phyloP scores from a whole-genome alignment of 2,329 filamentous ascomycete genomes.

The Grosmannia penicillata region DNA sequence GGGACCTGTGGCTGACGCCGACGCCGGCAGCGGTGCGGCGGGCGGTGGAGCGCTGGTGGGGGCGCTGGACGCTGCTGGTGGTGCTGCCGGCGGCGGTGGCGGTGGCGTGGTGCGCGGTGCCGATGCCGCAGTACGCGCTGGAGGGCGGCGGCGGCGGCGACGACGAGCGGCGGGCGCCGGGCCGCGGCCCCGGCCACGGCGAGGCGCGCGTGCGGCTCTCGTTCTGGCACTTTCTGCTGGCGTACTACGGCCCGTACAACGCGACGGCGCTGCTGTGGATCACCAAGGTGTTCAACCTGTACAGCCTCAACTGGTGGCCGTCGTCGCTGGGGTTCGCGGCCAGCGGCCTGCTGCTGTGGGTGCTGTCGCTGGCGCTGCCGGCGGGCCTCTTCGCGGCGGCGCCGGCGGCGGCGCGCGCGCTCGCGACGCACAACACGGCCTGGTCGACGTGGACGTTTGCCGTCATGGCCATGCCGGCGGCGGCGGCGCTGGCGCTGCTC shows the following conservation, averaged over 20 bases:
- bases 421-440: conserved; percentile 48
- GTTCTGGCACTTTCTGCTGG: conserved; percentile 58
- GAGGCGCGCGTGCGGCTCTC: conserved; percentile 48
- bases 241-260: conserved; percentile 58
- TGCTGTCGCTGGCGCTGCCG: conserved; percentile 42
- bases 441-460: conserved; percentile 59
- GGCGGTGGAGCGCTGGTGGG: conserved; percentile 49
- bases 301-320: conserved; percentile 59
- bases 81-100: conserved; percentile 45
- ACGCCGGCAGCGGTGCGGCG: conserved; percentile 41
- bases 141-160: conserved; percentile 22
- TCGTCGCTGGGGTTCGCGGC: conserved; percentile 46
- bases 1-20: conserved; percentile 47
- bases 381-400: conserved; percentile 41
- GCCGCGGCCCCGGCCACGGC: conserved; percentile 45
- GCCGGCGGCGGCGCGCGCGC: conserved; percentile 30
- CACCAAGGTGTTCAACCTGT: conserved; percentile 57
- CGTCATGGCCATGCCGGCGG: conserved; percentile 55
- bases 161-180: conserved; percentile 11
- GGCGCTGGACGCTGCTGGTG: conserved; percentile 44
- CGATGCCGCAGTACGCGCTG: conserved; percentile 48
- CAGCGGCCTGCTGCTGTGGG: conserved; percentile 46
- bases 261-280: conserved; percentile 54
- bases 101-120: conserved; percentile 49
- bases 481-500: conserved; percentile 48